phyloP scores from a whole-genome alignment of 2,329 filamentous ascomycete species.

The Cytospora piceicola region DNA sequence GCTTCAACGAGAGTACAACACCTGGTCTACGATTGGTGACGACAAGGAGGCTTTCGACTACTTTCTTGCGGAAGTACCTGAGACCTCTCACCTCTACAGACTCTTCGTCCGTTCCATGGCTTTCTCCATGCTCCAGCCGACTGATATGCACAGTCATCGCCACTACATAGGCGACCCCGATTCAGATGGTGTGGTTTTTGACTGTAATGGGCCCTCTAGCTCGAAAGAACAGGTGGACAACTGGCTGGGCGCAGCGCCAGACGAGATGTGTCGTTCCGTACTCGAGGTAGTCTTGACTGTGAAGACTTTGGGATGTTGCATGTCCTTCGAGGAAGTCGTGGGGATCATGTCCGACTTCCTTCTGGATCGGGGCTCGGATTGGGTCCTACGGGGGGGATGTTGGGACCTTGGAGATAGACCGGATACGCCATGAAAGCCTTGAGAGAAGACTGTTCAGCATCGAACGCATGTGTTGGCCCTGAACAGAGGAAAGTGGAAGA shows the following conservation, averaged over 20 bases:
- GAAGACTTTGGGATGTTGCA: neutral
- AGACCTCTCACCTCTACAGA: neutral
- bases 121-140: neutral
- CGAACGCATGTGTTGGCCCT: no score
- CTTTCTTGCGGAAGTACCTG: neutral
- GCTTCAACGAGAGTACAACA: no score
- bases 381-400: no score
- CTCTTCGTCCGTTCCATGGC: constrained; percentile 6
- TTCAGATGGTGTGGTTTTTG: no score
- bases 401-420: no score
- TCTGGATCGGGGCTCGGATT: no score
- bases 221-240: neutral
- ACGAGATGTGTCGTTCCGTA: neutral
- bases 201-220: neutral
- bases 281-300: neutral
- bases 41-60: neutral
- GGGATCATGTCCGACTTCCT: neutral
- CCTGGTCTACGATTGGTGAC: neutral
- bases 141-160: no score
- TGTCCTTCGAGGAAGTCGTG: neutral
- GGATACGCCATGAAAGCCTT: no score
- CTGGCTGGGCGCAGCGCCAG: neutral
- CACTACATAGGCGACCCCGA: no score
- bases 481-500: no score
- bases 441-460: no score